phyloP scores from a whole-genome alignment of 2,329 filamentous ascomycete species.

The Colletotrichum ledebouriae region DNA sequence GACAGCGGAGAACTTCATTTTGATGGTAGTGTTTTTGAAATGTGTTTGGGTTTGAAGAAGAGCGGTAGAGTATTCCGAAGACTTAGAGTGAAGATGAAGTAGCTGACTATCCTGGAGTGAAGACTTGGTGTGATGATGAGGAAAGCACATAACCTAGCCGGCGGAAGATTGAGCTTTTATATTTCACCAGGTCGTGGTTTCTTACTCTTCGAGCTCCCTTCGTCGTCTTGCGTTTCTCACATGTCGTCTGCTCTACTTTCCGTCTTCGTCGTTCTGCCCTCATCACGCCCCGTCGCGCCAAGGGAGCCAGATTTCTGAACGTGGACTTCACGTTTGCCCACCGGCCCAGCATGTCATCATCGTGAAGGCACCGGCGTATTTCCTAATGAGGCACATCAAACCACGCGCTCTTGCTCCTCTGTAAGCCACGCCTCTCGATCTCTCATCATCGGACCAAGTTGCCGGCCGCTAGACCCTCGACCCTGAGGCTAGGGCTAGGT shows the following conservation, averaged over 20 bases:
- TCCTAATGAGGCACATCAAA: slow-evolving; percentile 15
- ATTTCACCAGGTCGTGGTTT: slow-evolving; percentile 4
- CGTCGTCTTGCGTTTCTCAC: background rate
- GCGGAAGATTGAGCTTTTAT: slow-evolving; percentile 35
- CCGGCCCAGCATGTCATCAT: background rate
- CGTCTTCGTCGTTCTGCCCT: slow-evolving; percentile 28
- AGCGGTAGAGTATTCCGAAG: slow-evolving; percentile 11
- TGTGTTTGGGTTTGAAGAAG: slow-evolving; percentile 6
- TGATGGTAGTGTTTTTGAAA: slow-evolving; percentile 20
- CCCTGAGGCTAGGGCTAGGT: slow-evolving; percentile 31
- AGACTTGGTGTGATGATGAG: slow-evolving; percentile 32
- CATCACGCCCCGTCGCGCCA: slow-evolving; percentile 10
- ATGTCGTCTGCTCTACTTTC: background rate
- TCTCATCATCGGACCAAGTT: slow-evolving; percentile 1
- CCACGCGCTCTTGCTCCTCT: background rate
- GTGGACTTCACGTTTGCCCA: slow-evolving; percentile 24
- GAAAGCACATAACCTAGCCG: background rate
- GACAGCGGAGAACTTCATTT: slow-evolving; percentile 39
- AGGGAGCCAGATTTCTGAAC: slow-evolving; percentile 15
- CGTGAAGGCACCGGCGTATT: slow-evolving; percentile 20
- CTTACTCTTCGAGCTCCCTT: background rate
- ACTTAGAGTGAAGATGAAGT: slow-evolving; percentile 26
- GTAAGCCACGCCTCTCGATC: background rate
- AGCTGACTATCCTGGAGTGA: slow-evolving; percentile 40
- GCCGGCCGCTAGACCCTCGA: slow-evolving; percentile 13